Percentiles rank a stretch among this genome's conserved stretches.
Evolutionary conservation across 768 basidiomycete genomes (phyloP).

Genomic region (Filobasidium wieringae): DNA sequence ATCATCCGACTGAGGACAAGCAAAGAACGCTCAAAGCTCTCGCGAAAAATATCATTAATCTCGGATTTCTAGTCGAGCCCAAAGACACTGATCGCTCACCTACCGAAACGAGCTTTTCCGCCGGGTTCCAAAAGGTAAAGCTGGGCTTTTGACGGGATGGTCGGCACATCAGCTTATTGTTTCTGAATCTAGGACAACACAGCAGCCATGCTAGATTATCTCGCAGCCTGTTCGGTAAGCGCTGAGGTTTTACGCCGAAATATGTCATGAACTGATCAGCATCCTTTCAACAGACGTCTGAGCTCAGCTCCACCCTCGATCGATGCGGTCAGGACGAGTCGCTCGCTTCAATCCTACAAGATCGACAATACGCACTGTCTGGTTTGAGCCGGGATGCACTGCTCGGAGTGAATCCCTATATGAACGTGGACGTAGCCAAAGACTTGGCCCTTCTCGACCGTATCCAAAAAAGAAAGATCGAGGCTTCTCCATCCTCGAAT

Average conservation of each 20-base stretch:
- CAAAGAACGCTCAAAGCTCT: conserved; percentile 3
- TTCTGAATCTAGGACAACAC: neutral
- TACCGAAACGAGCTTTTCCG: neutral
- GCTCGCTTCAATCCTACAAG: neutral
- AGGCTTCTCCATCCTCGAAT: neutral
- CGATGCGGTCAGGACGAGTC: neutral
- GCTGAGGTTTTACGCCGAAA: neutral
- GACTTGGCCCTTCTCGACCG: neutral
- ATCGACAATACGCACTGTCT: neutral
- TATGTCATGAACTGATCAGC: neutral
- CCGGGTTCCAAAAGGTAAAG: neutral
- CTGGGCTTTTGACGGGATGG: neutral
- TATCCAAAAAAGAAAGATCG: neutral
- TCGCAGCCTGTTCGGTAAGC: neutral
- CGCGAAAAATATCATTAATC: conserved; percentile 10
- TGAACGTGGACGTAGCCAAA: neutral
- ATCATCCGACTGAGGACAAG: neutral
- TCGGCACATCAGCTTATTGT: neutral
- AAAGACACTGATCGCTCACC: neutral
- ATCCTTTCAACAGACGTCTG: neutral
- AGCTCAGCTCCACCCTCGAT: neutral
- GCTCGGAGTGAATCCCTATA: neutral
- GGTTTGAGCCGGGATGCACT: neutral
- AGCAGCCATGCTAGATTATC: neutral
- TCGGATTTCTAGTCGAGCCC: conserved; percentile 5